A percentile compares a stretch with the other conserved stretches of the same genome.
phyloP scores from a whole-genome alignment of 179 eudicot genomes.

The Amaranthus tricolor region DNA sequence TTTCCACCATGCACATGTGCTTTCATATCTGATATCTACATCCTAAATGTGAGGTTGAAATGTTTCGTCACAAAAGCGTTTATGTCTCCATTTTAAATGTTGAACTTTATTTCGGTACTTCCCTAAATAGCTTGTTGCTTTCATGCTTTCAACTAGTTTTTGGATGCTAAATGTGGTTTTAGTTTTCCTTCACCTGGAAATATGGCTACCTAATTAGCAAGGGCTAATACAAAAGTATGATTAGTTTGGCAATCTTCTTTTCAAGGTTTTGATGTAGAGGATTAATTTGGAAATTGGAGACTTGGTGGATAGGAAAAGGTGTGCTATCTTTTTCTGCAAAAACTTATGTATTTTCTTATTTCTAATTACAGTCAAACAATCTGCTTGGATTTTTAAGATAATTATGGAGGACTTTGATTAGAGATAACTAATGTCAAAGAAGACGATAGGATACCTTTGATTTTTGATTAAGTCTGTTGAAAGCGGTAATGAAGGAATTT shows the following conservation, averaged over 20 bases:
- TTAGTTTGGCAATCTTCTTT: background rate
- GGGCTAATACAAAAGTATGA: background rate
- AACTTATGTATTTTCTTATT: no score
- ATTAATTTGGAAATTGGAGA: background rate
- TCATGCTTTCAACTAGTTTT: background rate
- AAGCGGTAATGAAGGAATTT: no score
- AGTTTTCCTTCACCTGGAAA: background rate
- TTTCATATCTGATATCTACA: background rate
- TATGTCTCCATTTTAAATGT: no score
- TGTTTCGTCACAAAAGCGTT: no score
- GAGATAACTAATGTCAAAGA: no score
- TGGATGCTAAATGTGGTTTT: background rate
- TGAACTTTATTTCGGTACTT: background rate
- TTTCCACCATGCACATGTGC: no score
- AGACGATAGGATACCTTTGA: no score
- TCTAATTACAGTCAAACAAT: no score
- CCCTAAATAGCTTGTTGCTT: background rate
- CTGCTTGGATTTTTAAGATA: no score
- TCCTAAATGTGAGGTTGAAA: background rate
- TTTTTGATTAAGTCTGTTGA: no score
- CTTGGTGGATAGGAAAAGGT: background rate
- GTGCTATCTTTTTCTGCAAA: background rate
- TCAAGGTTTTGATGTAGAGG: background rate
- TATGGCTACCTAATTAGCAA: background rate
- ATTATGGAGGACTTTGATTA: no score